Evolutionary conservation across 2,329 filamentous ascomycete genomes (phyloP), one percentile per base, ranked within the genome.

Genomic region (Ceratocystis harringtonii): DNA sequence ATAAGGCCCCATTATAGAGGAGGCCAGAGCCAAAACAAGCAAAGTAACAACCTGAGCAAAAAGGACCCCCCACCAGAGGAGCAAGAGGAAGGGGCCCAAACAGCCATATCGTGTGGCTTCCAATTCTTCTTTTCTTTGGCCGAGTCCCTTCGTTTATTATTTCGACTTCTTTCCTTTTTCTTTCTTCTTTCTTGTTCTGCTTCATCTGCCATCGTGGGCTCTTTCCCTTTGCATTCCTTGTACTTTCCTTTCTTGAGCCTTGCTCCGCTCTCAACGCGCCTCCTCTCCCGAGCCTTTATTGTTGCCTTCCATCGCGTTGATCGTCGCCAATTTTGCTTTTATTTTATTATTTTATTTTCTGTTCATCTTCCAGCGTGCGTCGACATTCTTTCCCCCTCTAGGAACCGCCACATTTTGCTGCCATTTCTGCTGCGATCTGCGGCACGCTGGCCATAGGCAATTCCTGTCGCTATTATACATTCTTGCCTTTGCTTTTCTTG

Each of bases 301-400:
- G 12, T 3, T 45, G 36, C 10, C 61, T 57, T 44, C 62, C 69
- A 69, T 69, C 69, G 68, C 69, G 69, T 70, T 67, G 70, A 69
- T 69, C 70, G 71, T 58, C 25, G 52, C 52, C 15, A 3, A 30
- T 67, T 68, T 70, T 69, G 70, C 69, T 69, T 69, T 72, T 69
- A 48, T 61, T 36, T 68, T 63, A 63, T 60, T 64, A 25, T 66
- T 52, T 17, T 28, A 50, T 69, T 67, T 12, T 41, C 36, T 41
- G 32, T 3, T 10, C 8, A 8, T 36, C 22, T 66, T 22, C 43
- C n/a, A n/a, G n/a, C 45, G 15, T 44, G 44, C 10, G 32, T 28
- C 30, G 41, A 19, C 6, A 19, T 44, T 44, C 68, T 68, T 68
- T 66, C 68, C 65, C 69, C 67, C 68, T 32, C 15, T 10, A 8